phyloP scores from a whole-genome alignment of 148 eudicot genomes.

The Cornus suecica region DNA sequence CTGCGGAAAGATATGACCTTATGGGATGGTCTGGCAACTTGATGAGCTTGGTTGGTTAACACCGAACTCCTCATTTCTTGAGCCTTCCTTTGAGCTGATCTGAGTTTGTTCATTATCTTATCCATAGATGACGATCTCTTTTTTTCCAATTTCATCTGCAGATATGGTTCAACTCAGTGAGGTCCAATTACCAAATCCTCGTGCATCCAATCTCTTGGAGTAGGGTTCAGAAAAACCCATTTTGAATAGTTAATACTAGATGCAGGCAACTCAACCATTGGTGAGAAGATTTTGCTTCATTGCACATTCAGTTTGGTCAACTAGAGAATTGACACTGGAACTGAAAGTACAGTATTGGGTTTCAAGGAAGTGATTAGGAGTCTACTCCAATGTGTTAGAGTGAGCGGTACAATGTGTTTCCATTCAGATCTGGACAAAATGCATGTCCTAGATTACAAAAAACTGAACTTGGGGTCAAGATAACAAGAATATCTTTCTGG shows the following conservation, averaged over 20 bases:
- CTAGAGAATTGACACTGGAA: background rate
- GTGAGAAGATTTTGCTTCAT: background rate
- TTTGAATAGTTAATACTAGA: background rate
- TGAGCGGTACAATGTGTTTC: background rate
- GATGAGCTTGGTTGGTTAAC: constrained; percentile 38
- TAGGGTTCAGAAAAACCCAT: background rate
- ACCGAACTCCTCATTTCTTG: constrained; percentile 75
- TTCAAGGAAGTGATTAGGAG: background rate
- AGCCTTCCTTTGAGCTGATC: constrained; percentile 89
- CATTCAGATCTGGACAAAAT: background rate
- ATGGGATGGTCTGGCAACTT: constrained; percentile 40
- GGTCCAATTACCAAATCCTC: background rate
- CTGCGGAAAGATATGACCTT: constrained; percentile 44
- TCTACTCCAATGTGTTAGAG: background rate
- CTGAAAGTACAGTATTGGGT: background rate
- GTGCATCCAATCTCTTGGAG: background rate
- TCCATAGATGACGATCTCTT: constrained; percentile 95
- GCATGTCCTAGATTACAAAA: background rate
- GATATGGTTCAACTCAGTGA: constrained; percentile 16
- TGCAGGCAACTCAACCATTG: background rate
- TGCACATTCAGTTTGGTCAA: background rate
- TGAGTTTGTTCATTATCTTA: constrained; percentile 83
- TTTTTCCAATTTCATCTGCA: constrained; percentile 94
- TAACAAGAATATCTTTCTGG: background rate
- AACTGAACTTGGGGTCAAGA: background rate